Percentiles rank a stretch among this genome's conserved stretches.
Evolutionary conservation across 768 basidiomycete species (phyloP).

Genomic region (Russula compacta): DNA sequence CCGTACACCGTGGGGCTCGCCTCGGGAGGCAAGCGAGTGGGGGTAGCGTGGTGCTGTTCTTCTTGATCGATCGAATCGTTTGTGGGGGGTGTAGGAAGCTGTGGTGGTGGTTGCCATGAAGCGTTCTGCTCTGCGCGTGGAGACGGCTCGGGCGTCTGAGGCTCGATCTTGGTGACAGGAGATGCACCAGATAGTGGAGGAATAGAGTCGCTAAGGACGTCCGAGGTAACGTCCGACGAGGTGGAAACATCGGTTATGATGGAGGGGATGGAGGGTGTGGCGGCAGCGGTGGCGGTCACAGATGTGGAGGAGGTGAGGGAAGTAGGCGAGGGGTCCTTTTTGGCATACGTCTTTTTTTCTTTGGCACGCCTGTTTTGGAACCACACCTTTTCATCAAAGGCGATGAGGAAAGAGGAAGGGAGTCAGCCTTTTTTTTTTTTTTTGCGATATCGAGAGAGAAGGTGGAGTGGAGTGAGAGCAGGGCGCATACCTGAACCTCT

Average conservation of each 20-base stretch:
- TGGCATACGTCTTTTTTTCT: slow-evolving; percentile 45
- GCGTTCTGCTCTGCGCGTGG: slow-evolving; percentile 1
- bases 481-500: slow-evolving; percentile 76
- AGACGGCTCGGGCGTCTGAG: slow-evolving; percentile 16
- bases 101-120: slow-evolving; percentile 12
- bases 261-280: background rate
- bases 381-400: slow-evolving; percentile 52
- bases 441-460: background rate
- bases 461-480: background rate
- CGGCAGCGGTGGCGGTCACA: background rate
- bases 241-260: background rate
- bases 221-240: background rate
- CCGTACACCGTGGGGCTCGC: slow-evolving; percentile 5
- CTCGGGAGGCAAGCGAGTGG: slow-evolving; percentile 7
- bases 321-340: background rate
- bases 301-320: background rate
- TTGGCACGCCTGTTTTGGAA: slow-evolving; percentile 88
- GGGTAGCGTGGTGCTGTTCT: background rate
- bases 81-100: background rate
- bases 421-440: background rate
- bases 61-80: slow-evolving; percentile 1
- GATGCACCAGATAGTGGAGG: slow-evolving; percentile 6
- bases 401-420: slow-evolving; percentile 7
- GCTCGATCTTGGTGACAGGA: slow-evolving; percentile 14
- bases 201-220: background rate